phyloP scores from a whole-genome alignment of 768 basidiomycete genomes.

The Pisolithus sp. region DNA sequence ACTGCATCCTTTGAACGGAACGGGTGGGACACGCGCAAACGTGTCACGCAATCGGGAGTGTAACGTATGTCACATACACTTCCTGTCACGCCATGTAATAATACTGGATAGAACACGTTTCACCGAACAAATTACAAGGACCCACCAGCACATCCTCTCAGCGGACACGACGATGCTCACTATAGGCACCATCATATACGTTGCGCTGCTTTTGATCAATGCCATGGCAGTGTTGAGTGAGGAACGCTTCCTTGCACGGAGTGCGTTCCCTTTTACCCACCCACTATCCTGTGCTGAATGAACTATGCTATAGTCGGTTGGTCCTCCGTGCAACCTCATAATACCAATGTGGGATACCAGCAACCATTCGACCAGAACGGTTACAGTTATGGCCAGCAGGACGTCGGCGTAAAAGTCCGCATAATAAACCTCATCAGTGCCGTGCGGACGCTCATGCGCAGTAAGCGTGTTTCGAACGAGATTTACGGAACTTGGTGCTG shows the following conservation, averaged over 20 bases:
- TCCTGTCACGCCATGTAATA: background rate
- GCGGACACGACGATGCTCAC: slow-evolving; percentile 39
- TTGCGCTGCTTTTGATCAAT: slow-evolving; percentile 83
- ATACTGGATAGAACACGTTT: slow-evolving; percentile 15
- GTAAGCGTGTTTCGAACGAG: slow-evolving; percentile 47
- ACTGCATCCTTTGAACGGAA: slow-evolving; percentile 20
- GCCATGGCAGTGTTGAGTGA: slow-evolving; percentile 94
- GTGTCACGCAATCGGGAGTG: slow-evolving; percentile 12
- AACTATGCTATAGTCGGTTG: slow-evolving; percentile 66
- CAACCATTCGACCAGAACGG: slow-evolving; percentile 64
- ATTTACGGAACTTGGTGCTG: slow-evolving; percentile 8
- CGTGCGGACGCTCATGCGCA: slow-evolving; percentile 93
- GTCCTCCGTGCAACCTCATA: slow-evolving; percentile 63
- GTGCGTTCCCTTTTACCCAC: slow-evolving; percentile 41
- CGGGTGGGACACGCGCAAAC: slow-evolving; percentile 6
- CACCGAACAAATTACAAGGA: slow-evolving; percentile 6
- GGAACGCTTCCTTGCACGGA: slow-evolving; percentile 90
- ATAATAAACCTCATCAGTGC: slow-evolving; percentile 91
- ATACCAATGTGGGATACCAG: slow-evolving; percentile 49
- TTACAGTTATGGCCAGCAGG: slow-evolving; percentile 47
- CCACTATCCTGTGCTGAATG: slow-evolving; percentile 10
- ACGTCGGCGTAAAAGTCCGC: slow-evolving; percentile 75
- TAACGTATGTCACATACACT: slow-evolving; percentile 6
- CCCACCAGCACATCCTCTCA: slow-evolving; percentile 3
- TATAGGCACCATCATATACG: slow-evolving; percentile 76